Conservation (phyloP, 140 eudicot species). For the Anethum foeniculum region DNA sequence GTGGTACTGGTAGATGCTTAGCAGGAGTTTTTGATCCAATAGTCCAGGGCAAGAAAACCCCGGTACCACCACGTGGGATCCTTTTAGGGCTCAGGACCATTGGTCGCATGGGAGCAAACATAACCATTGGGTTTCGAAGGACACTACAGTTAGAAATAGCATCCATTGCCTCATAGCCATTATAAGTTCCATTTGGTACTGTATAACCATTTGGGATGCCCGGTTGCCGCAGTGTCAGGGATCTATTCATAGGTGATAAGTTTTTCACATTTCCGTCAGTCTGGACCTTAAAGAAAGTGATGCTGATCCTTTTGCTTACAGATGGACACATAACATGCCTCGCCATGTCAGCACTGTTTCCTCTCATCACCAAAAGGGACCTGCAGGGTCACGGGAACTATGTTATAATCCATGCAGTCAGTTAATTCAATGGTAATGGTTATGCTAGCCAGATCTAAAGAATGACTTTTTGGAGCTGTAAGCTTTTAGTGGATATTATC, state of each 20-base stretch:
- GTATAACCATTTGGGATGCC: conserved; percentile 38
- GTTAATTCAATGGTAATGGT: background rate
- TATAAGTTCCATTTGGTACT: conserved; percentile 32
- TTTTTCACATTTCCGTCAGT: conserved; percentile 25
- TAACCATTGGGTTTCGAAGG: conserved; percentile 54
- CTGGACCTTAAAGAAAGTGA: conserved; percentile 74
- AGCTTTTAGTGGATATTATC: background rate
- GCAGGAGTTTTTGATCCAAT: conserved; percentile 56
- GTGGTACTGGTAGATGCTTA: conserved; percentile 88
- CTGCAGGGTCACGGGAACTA: conserved; percentile 27
- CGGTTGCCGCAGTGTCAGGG: conserved; percentile 81
- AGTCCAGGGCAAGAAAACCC: conserved; percentile 93
- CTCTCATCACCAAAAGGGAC: conserved; percentile 83
- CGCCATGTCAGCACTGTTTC: conserved; percentile 88
- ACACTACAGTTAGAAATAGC: conserved; percentile 75
- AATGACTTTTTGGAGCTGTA: background rate
- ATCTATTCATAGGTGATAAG: conserved; percentile 33
- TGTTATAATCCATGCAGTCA: background rate
- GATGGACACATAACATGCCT: conserved; percentile 96
- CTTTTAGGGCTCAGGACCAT: conserved; percentile 58
- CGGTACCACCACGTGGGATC: conserved; percentile 78
- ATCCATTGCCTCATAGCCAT: conserved; percentile 39
- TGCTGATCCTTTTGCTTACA: conserved; percentile 59
- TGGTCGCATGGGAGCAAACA: conserved; percentile 71
- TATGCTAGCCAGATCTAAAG: background rate